Evolutionary conservation across 2,329 filamentous ascomycete species (phyloP).

Genomic region (Lachnellula hyalina): DNA sequence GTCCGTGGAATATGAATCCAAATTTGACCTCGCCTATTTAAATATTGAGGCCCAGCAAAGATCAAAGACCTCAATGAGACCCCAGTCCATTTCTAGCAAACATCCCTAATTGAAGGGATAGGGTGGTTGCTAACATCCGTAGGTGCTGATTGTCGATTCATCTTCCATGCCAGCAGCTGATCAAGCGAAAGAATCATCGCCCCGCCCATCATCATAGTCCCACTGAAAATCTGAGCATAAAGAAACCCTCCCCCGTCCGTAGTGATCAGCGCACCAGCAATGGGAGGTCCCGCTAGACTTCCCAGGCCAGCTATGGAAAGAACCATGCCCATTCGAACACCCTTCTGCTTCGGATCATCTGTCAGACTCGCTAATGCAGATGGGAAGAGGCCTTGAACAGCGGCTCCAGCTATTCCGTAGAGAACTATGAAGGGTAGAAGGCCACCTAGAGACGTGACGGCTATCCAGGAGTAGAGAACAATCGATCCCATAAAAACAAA

Average conservation of each 20-base stretch:
- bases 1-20: no score
- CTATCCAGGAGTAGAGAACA: conserved; percentile 41
- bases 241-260: not conserved
- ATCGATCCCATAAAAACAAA: conserved; percentile 31
- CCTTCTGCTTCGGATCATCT: conserved; percentile 44
- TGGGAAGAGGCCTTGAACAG: conserved; percentile 45
- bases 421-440: conserved; percentile 43
- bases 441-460: conserved; percentile 34
- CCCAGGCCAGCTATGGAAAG: conserved; percentile 31
- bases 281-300: conserved; percentile 5
- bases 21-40: no score
- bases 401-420: conserved; percentile 44
- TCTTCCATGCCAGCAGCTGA: not conserved
- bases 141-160: not conserved
- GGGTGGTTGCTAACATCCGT: not conserved
- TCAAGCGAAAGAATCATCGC: not conserved
- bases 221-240: conserved; percentile 2
- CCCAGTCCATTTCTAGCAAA: not conserved
- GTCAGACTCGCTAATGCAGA: conserved; percentile 44
- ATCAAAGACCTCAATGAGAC: not conserved
- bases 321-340: conserved; percentile 52
- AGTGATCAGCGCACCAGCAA: conserved; percentile 4
- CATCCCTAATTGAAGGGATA: not conserved
- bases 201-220: conserved; percentile 1
- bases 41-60: no score